phyloP scores from a whole-genome alignment of 2,329 filamentous ascomycete genomes.

The Alternaria conjuncta region DNA sequence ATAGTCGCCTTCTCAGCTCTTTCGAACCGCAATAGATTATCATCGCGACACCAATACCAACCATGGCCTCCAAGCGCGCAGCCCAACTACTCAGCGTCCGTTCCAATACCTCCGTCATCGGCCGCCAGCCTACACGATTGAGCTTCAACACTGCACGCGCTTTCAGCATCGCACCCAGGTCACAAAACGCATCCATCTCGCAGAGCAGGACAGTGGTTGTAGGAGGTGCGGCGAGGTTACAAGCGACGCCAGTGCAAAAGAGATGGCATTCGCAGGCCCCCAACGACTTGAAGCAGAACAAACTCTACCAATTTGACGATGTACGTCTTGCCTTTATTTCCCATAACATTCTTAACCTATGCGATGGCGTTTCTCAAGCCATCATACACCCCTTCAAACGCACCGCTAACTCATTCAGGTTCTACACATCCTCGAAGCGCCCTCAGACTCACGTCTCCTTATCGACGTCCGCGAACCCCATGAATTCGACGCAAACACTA shows the following conservation, averaged over 20 bases:
- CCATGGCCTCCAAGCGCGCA: constrained; percentile 30
- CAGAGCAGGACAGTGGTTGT: background rate
- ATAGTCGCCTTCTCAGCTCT: background rate
- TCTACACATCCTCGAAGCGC: constrained; percentile 41
- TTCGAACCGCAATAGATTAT: background rate
- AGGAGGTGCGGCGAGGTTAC: background rate
- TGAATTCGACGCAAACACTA: constrained; percentile 69
- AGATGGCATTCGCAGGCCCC: constrained; percentile 48
- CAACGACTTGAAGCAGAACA: constrained; percentile 28
- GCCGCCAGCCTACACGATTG: constrained; percentile 12
- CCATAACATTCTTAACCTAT: no score
- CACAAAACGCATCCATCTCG: background rate
- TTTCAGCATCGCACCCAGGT: constrained; percentile 9
- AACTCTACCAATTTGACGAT: constrained; percentile 50
- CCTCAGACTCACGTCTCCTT: constrained; percentile 39
- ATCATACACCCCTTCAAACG: no score
- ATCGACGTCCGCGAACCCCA: constrained; percentile 73
- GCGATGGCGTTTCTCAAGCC: no score
- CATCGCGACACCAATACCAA: background rate
- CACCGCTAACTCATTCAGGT: constrained; percentile 28
- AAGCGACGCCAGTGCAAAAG: constrained; percentile 8
- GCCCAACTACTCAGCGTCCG: constrained; percentile 20
- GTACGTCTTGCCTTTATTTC: constrained; percentile 24
- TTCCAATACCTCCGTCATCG: constrained; percentile 12
- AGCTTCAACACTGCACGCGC: constrained; percentile 10